Percentiles rank a stretch among this genome's conserved stretches.
Evolutionary conservation across 2,329 filamentous ascomycete genomes (phyloP).

Genomic region (Diaporthe citri): DNA sequence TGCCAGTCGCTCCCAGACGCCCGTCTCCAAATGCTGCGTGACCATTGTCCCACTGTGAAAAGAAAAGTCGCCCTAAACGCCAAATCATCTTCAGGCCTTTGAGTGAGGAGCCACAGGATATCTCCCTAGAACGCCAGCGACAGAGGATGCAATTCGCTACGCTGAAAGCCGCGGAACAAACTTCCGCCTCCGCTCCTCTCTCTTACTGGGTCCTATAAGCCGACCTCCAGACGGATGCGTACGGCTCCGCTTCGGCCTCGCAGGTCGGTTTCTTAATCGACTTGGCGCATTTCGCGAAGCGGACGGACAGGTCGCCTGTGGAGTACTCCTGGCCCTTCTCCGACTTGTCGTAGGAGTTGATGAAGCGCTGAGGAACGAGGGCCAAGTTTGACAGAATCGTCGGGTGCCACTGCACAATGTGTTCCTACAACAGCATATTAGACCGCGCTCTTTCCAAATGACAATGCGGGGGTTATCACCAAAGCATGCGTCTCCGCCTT

Average conservation of each 20-base stretch:
- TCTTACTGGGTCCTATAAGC: conserved; percentile 62
- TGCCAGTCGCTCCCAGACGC: conserved; percentile 10
- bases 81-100: background rate
- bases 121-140: background rate
- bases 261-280: conserved; percentile 69
- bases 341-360: conserved; percentile 81
- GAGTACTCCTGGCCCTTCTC: conserved; percentile 75
- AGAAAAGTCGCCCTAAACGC: conserved; percentile 17
- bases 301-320: conserved; percentile 86
- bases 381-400: conserved; percentile 92
- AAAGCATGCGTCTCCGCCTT: conserved; percentile 93
- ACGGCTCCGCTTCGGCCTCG: conserved; percentile 74
- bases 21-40: conserved; percentile 7
- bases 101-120: background rate
- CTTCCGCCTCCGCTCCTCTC: no score
- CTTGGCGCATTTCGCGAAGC: conserved; percentile 80
- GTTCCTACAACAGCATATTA: conserved; percentile 70
- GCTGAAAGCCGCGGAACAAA: background rate
- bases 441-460: conserved; percentile 30
- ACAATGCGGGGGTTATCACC: conserved; percentile 63
- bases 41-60: background rate
- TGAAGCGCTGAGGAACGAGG: conserved; percentile 84
- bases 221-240: conserved; percentile 60
- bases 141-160: background rate
- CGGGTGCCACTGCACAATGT: conserved; percentile 95